Evolutionary conservation across 352 stramenopile genomes (phyloP).

Genomic region (Phytophthora cajani): DNA sequence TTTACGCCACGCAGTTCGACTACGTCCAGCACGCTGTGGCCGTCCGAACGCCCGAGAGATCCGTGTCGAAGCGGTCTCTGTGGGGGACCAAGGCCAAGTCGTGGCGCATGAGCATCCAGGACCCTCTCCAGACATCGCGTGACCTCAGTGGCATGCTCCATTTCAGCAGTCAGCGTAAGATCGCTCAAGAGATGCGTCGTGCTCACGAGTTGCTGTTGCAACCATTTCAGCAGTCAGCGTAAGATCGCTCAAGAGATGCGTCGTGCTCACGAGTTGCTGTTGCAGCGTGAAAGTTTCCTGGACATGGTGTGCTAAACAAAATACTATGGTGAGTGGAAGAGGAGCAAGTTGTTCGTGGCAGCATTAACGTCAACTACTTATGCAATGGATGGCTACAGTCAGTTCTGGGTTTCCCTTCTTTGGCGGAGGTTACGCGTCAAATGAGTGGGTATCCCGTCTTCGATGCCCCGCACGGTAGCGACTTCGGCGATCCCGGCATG

Average conservation of each 20-base stretch:
- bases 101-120: constrained; percentile 85
- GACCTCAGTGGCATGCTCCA: constrained; percentile 50
- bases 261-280: constrained; percentile 52
- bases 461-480: too few relatives aligned
- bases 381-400: too few relatives aligned
- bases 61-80: constrained; percentile 31
- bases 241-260: constrained; percentile 62
- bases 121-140: constrained; percentile 71
- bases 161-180: constrained; percentile 45
- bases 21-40: constrained; percentile 91
- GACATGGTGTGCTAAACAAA: constrained; percentile 27
- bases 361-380: neutral
- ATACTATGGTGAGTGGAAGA: neutral
- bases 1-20: constrained; percentile 96
- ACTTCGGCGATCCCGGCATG: too few relatives aligned
- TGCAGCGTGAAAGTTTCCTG: constrained; percentile 48
- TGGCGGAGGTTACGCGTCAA: too few relatives aligned
- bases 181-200: constrained; percentile 64
- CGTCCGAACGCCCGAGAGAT: constrained; percentile 61
- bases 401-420: too few relatives aligned
- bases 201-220: constrained; percentile 43
- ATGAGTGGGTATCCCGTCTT: neutral
- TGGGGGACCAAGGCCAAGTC: constrained; percentile 54
- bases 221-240: constrained; percentile 60
- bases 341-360: neutral